These are phyloP conservation scores for Coprinopsis strossmayeri DNA, from an alignment of 768 basidiomycete genomes.

Conservation along the genomic window DNA sequence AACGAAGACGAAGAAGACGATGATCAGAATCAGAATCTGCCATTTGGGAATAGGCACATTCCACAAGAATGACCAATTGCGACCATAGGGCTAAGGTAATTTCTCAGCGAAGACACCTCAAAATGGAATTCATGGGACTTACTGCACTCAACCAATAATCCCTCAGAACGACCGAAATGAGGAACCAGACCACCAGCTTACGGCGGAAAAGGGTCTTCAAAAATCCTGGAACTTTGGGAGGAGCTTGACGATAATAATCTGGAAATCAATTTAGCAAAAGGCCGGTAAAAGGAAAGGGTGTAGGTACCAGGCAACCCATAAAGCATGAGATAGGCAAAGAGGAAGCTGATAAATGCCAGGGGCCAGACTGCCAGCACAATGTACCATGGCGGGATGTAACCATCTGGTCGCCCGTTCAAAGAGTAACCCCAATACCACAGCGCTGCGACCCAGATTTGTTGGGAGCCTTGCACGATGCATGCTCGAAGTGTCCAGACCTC, in stretches of 20 bases:
- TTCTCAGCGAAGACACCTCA: slow-evolving; percentile 9
- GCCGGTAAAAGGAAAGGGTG: not conserved
- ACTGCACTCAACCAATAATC: slow-evolving; percentile 90
- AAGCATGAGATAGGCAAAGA: slow-evolving; percentile 79
- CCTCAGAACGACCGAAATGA: slow-evolving; percentile 86
- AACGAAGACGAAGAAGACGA: slow-evolving; percentile 80
- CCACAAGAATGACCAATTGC: slow-evolving; percentile 96
- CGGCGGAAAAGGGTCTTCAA: slow-evolving; percentile 82
- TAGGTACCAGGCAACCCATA: slow-evolving; percentile 76
- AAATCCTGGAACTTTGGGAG: slow-evolving; percentile 93
- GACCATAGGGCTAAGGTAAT: slow-evolving; percentile 69
- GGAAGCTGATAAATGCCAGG: slow-evolving; percentile 62
- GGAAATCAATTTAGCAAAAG: slow-evolving; percentile 11
- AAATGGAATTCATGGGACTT: slow-evolving; percentile 24
- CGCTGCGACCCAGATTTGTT: slow-evolving; percentile 93
- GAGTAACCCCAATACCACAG: slow-evolving; percentile 95
- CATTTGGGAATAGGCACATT: slow-evolving; percentile 73
- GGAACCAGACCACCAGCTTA: slow-evolving; percentile 93
- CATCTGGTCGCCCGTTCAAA: slow-evolving; percentile 49
- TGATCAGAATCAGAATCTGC: slow-evolving; percentile 74
- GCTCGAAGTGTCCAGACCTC: slow-evolving; percentile 92
- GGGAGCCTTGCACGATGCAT: slow-evolving; percentile 90
- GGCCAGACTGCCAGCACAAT: slow-evolving; percentile 82
- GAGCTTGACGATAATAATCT: slow-evolving; percentile 90
- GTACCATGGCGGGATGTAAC: slow-evolving; percentile 72